These are phyloP conservation scores for Leptographium radiaticola DNA, from an alignment of 2,329 filamentous ascomycete species.

Conservation along the genomic window DNA sequence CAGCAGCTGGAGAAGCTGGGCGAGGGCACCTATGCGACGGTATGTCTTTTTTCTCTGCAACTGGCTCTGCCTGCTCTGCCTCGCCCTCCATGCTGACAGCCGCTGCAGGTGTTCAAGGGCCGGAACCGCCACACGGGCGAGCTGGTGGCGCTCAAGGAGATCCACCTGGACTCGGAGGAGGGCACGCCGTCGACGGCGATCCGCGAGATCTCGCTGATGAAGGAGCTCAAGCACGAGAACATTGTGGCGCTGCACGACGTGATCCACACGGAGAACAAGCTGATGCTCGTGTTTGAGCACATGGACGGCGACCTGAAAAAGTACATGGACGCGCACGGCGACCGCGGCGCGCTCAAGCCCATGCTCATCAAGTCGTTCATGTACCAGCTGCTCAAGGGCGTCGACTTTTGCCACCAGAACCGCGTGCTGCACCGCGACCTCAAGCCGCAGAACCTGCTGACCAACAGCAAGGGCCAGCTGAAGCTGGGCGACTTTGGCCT, in stretches of 20 bases:
- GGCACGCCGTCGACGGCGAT: constrained; percentile 95
- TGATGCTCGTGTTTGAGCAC: constrained; percentile 98
- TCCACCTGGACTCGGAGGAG: constrained; percentile 96
- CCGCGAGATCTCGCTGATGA: constrained; percentile 97
- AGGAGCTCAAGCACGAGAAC: constrained; percentile 97
- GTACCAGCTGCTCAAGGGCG: constrained; percentile 91
- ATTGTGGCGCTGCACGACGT: constrained; percentile 97
- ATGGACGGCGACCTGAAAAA: constrained; percentile 98
- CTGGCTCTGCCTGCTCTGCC: no score
- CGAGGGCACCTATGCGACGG: constrained; percentile 96
- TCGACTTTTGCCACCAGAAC: constrained; percentile 97
- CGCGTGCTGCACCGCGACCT: constrained; percentile 89
- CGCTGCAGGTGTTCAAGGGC: constrained; percentile 75
- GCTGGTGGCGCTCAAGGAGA: constrained; percentile 93
- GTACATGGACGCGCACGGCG: constrained; percentile 92
- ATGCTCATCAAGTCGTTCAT: constrained; percentile 96
- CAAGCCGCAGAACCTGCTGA: constrained; percentile 92
- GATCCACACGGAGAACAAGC: constrained; percentile 98
- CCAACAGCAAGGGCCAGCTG: constrained; percentile 79
- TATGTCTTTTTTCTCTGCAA: constrained; percentile 37
- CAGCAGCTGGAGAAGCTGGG: constrained; percentile 98
- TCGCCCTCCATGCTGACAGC: background rate
- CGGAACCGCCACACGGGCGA: constrained; percentile 94
- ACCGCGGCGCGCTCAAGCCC: constrained; percentile 78
- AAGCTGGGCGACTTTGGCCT: constrained; percentile 94